Conservation (phyloP, 805 yeast species). For the Candida silvicultrix region DNA sequence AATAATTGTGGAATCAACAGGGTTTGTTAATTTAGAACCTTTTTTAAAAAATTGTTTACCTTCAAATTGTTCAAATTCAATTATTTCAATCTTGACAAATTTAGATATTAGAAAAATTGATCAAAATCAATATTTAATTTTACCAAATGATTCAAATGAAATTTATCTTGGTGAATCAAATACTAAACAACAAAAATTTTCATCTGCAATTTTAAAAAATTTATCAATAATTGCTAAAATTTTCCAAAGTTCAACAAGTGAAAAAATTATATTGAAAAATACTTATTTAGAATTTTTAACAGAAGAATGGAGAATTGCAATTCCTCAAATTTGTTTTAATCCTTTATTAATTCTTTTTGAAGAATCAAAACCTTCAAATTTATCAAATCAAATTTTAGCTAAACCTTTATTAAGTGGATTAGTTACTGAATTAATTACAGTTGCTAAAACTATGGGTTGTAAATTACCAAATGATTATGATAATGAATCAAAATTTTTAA, state of each 20-base stretch:
- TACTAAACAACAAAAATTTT: slow-evolving; percentile 35
- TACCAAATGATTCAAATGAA: slow-evolving; percentile 23
- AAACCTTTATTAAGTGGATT: slow-evolving; percentile 82
- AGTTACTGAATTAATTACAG: slow-evolving; percentile 64
- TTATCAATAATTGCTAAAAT: slow-evolving; percentile 31
- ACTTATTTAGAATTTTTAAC: slow-evolving; percentile 54
- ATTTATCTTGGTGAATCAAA: slow-evolving; percentile 30
- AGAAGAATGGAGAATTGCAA: slow-evolving; percentile 81
- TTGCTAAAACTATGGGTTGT: slow-evolving; percentile 73
- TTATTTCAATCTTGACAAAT: slow-evolving; percentile 16
- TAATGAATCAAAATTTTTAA: slow-evolving; percentile 52
- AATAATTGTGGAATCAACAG: slow-evolving; percentile 61
- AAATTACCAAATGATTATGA: slow-evolving; percentile 65
- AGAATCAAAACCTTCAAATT: slow-evolving; percentile 50
- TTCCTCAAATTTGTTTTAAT: slow-evolving; percentile 72
- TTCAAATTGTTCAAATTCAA: slow-evolving; percentile 11
- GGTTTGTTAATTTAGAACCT: slow-evolving; percentile 67
- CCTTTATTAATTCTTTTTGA: slow-evolving; percentile 74
- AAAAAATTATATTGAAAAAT: slow-evolving; percentile 32
- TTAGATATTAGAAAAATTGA: slow-evolving; percentile 15
- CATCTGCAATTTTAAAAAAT: slow-evolving; percentile 26
- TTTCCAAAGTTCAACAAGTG: slow-evolving; percentile 31
- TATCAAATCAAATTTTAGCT: slow-evolving; percentile 66
- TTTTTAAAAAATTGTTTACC: slow-evolving; percentile 61
- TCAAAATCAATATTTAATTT: slow-evolving; percentile 7